phyloP scores from a whole-genome alignment of 805 yeast genomes.

The Ascoidea tarda region DNA sequence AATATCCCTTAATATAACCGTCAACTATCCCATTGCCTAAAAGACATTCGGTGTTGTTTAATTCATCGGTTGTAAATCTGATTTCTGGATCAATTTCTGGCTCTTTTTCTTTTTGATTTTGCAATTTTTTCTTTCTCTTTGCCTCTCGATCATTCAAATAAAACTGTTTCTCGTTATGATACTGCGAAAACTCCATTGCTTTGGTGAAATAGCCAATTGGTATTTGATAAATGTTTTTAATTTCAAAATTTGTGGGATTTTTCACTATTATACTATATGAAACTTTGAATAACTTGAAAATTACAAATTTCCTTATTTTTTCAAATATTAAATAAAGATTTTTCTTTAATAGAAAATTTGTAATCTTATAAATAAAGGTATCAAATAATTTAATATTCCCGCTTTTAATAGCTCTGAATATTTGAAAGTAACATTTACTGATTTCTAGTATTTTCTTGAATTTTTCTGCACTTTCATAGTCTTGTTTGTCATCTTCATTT shows the following conservation, averaged over 20 bases:
- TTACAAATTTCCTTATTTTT: constrained; percentile 33
- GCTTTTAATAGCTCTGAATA: constrained; percentile 30
- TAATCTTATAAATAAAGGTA: constrained; percentile 25
- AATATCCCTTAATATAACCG: constrained; percentile 61
- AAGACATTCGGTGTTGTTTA: constrained; percentile 53
- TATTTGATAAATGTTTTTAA: constrained; percentile 4
- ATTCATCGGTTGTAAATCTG: constrained; percentile 9
- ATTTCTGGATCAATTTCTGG: constrained; percentile 4
- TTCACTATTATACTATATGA: constrained; percentile 14
- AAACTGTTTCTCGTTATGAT: constrained; percentile 10
- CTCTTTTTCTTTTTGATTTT: neutral
- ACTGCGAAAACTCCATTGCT: constrained; percentile 24
- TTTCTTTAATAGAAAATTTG: constrained; percentile 36
- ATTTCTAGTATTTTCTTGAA: constrained; percentile 28
- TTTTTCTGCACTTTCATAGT: too few relatives aligned
- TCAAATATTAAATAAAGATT: constrained; percentile 49
- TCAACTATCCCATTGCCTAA: constrained; percentile 50
- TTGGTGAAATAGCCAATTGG: constrained; percentile 25
- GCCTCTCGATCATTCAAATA: constrained; percentile 1
- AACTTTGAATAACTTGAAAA: constrained; percentile 34
- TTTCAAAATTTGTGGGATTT: constrained; percentile 8
- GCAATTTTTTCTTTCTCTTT: neutral
- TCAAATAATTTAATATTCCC: constrained; percentile 50
- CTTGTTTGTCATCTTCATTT: too few relatives aligned
- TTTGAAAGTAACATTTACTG: constrained; percentile 25